These are phyloP conservation scores for Arachnomyces sp. DNA, from an alignment of 2,329 filamentous ascomycete genomes.

Conservation along the genomic window DNA sequence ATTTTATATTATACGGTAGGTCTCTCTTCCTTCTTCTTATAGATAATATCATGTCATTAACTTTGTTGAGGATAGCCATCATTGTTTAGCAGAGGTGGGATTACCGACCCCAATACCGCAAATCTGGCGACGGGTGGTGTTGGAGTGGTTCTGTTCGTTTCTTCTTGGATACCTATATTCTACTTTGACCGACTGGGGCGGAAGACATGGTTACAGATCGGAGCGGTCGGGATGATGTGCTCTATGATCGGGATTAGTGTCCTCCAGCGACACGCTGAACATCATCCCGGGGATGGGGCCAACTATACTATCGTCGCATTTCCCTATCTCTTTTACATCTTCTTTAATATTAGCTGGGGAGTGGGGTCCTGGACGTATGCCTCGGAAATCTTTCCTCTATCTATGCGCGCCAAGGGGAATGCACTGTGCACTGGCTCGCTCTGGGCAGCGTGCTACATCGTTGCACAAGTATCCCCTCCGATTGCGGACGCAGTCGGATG, in stretches of 20 bases:
- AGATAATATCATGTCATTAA: slow-evolving; percentile 30
- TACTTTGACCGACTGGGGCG: slow-evolving; percentile 22
- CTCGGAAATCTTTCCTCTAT: slow-evolving; percentile 16
- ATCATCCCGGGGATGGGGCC: too few relatives aligned
- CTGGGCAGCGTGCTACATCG: too few relatives aligned
- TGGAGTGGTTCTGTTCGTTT: slow-evolving; percentile 17
- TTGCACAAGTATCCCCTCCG: slow-evolving; percentile 1
- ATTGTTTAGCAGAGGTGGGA: not conserved
- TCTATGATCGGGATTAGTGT: slow-evolving; percentile 28
- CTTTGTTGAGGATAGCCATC: slow-evolving; percentile 13
- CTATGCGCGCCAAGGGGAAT: slow-evolving; percentile 13
- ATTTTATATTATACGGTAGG: slow-evolving; percentile 10
- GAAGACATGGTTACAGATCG: slow-evolving; percentile 13
- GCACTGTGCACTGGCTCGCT: slow-evolving; percentile 44
- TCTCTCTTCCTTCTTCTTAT: slow-evolving; percentile 37
- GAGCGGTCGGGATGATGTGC: slow-evolving; percentile 15
- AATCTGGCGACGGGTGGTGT: not conserved
- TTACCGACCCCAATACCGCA: too few relatives aligned
- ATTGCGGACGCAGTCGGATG: slow-evolving; percentile 15
- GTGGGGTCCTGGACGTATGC: slow-evolving; percentile 17
- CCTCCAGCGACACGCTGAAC: too few relatives aligned
- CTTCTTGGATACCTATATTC: slow-evolving; percentile 30
- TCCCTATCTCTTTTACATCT: slow-evolving; percentile 12
- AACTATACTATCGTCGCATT: slow-evolving; percentile 15
- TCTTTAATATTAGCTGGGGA: slow-evolving; percentile 16